Evolutionary conservation across 257 asterid species (phyloP).

Genomic region (Plantago ovata): DNA sequence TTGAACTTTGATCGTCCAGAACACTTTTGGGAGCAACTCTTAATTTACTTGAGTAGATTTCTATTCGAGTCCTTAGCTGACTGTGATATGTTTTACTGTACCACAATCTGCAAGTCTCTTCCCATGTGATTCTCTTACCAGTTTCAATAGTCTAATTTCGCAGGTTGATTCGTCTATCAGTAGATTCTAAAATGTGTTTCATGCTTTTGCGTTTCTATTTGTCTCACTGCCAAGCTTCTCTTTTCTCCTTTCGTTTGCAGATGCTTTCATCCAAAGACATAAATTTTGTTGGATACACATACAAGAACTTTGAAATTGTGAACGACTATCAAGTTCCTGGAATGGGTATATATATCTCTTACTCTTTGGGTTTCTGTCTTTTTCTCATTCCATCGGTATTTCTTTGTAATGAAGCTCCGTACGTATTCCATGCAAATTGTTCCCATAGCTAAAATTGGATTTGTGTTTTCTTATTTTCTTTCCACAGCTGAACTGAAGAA

Average conservation of each 20-base stretch:
- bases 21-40: too few species aligned
- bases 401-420: background rate
- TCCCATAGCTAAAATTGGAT: slow-evolving; percentile 10
- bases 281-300: slow-evolving; percentile 95
- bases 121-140: too few species aligned
- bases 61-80: too few species aligned
- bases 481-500: slow-evolving; percentile 87
- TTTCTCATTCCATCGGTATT: background rate
- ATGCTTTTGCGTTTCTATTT: background rate
- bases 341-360: slow-evolving; percentile 57
- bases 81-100: too few species aligned
- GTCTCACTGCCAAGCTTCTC: slow-evolving; percentile 19
- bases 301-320: slow-evolving; percentile 96
- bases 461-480: slow-evolving; percentile 17
- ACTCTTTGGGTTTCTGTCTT: slow-evolving; percentile 11
- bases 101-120: too few species aligned
- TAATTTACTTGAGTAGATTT: too few species aligned
- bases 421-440: background rate
- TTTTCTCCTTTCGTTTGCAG: slow-evolving; percentile 34
- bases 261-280: slow-evolving; percentile 96
- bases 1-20: too few species aligned
- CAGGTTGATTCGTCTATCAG: too few species aligned
- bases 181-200: too few species aligned
- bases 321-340: slow-evolving; percentile 95
- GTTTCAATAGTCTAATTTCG: too few species aligned